phyloP scores from a whole-genome alignment of 805 yeast species.

The Lachancea meyersii region DNA sequence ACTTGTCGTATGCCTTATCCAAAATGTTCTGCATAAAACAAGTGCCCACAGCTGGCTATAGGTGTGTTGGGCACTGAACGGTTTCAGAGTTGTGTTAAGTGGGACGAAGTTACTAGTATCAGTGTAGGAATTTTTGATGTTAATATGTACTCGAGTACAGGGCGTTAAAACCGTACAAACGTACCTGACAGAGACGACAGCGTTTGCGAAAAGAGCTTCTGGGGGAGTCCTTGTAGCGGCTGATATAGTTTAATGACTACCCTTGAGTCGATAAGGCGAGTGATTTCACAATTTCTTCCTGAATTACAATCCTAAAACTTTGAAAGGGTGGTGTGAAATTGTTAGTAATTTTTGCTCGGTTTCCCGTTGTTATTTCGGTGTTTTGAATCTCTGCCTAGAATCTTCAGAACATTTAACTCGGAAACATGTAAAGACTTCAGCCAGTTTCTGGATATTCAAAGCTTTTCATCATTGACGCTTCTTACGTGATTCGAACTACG shows the following conservation, averaged over 20 bases:
- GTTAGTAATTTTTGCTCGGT: no score
- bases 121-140: slow-evolving; percentile 6
- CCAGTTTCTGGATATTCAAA: background rate
- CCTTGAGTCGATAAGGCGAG: no score
- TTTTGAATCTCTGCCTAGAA: no score
- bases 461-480: background rate
- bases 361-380: no score
- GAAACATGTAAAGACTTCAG: no score
- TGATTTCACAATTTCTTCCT: background rate
- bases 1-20: slow-evolving; percentile 11
- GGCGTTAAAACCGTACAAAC: background rate
- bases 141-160: background rate
- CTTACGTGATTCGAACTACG: background rate
- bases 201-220: no score
- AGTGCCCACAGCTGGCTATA: background rate
- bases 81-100: background rate
- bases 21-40: slow-evolving; percentile 8
- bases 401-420: no score
- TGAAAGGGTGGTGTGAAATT: no score
- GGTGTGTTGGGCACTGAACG: background rate
- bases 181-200: no score
- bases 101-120: slow-evolving; percentile 1
- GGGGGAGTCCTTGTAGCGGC: no score
- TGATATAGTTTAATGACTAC: no score
- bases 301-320: background rate